Conservation (phyloP, 495 filamentous ascomycete genomes). For the Xylaria telfairii region DNA sequence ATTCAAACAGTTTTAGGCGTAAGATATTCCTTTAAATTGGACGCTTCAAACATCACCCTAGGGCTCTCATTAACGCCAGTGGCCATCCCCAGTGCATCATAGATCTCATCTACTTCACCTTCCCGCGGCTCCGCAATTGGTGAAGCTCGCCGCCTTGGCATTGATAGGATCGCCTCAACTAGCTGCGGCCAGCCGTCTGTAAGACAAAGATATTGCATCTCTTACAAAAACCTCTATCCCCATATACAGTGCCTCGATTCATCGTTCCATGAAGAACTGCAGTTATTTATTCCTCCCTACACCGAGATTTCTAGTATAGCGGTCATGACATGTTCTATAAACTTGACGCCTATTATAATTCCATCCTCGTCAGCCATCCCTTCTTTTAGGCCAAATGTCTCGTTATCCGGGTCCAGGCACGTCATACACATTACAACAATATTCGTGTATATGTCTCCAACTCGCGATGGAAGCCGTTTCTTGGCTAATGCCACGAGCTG, state of each 20-base stretch:
- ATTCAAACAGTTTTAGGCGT: too few relatives aligned
- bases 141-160: too few relatives aligned
- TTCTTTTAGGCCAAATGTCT: conserved; percentile 50
- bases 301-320: conserved; percentile 2
- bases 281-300: neutral
- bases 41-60: too few relatives aligned
- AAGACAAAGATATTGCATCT: neutral
- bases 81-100: too few relatives aligned
- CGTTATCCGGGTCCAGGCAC: conserved; percentile 58
- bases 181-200: too few relatives aligned
- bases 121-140: too few relatives aligned
- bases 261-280: neutral
- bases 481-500: conserved; percentile 48
- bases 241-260: neutral
- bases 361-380: conserved; percentile 60
- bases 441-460: conserved; percentile 58
- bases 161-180: too few relatives aligned
- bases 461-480: conserved; percentile 47
- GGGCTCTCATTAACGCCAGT: too few relatives aligned
- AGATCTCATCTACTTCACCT: too few relatives aligned
- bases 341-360: conserved; percentile 55
- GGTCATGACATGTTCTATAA: conserved; percentile 52
- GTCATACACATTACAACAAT: conserved; percentile 61
- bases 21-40: too few relatives aligned
- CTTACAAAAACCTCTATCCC: neutral